Evolutionary conservation across 2,329 filamentous ascomycete species (phyloP), one percentile per base, ranked within the genome.

Genomic region (Fusarium graminum): DNA sequence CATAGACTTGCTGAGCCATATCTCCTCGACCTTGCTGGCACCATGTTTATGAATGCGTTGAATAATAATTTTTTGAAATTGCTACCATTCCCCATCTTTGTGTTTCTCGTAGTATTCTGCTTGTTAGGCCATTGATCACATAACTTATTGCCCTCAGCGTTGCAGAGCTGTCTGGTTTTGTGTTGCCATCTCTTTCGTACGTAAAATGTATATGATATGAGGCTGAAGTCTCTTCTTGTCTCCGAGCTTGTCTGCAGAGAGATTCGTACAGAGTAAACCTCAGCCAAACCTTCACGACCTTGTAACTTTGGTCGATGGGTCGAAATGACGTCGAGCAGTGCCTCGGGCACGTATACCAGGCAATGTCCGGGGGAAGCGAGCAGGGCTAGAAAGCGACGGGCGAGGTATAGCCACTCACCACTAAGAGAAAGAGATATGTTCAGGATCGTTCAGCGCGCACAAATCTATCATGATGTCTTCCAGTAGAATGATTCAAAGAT

Each of bases 381-480:
- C 58, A 50, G 53, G 40, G 41, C 26, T 36, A 34, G 42, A 34
- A 58, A 46, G 49, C 34, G 38, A 45, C 61, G 42, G 44, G 38
- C 42, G 14, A 60, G 42, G 49, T 57, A 59, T 46, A 41, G 51
- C 14, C 29, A 75, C 78, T 77, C 71, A 81, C 79, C 77, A 79
- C 77, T 81, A 81, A 72, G 72, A 79, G 63, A 74, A 76, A 73
- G 69, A 76, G 67, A 74, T 69, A 65, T 71, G 73, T 65, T 71
- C 67, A 68, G 70, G 63, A 65, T 74, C 71, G 61, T 69, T 61
- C 70, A 72, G 65, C 67, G 72, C 71, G 72, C 74, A 72, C 76
- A 78, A 80, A 76, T 74, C 72, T 78, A 78, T 79, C 79, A 80
- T 80, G 74, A 70, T 80, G 78, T 75, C 76, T 75, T 74, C 67